Conservation (phyloP, 2,329 filamentous ascomycete genomes). For the Arthroderma sp. region DNA sequence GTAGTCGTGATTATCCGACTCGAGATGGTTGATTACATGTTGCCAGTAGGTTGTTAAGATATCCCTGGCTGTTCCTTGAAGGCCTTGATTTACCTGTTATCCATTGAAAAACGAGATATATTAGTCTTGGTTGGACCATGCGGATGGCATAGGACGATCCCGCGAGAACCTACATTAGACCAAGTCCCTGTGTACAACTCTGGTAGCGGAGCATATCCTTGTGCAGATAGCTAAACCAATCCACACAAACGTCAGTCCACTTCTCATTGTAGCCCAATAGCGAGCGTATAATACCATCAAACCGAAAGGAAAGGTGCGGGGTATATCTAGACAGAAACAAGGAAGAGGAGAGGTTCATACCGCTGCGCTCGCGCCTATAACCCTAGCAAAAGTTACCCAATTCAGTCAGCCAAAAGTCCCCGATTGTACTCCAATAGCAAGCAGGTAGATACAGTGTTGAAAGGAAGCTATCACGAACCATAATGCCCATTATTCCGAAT, state of each 20-base stretch:
- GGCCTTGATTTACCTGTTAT: constrained; percentile 76
- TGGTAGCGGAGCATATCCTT: constrained; percentile 74
- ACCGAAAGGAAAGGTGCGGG: background rate
- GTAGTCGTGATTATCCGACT: constrained; percentile 93
- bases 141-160: background rate
- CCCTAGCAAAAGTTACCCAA: constrained; percentile 1
- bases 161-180: constrained; percentile 60
- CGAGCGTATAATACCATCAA: background rate
- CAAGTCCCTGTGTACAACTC: constrained; percentile 89
- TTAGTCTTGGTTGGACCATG: background rate
- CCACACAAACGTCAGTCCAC: background rate
- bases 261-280: constrained; percentile 2
- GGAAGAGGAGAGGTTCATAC: constrained; percentile 35
- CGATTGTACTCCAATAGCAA: background rate
- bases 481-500: constrained; percentile 63
- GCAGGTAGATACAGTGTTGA: constrained; percentile 4
- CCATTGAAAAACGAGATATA: constrained; percentile 1
- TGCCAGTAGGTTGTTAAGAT: constrained; percentile 99
- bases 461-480: constrained; percentile 38
- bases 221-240: constrained; percentile 57
- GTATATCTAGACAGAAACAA: constrained; percentile 1
- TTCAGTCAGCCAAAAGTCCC: background rate
- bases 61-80: constrained; percentile 85
- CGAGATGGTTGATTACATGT: constrained; percentile 89
- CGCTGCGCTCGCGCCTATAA: constrained; percentile 51